These are phyloP conservation scores for Triadica sebifera DNA, from an alignment of 345 rosid genomes.

Conservation along the genomic window DNA sequence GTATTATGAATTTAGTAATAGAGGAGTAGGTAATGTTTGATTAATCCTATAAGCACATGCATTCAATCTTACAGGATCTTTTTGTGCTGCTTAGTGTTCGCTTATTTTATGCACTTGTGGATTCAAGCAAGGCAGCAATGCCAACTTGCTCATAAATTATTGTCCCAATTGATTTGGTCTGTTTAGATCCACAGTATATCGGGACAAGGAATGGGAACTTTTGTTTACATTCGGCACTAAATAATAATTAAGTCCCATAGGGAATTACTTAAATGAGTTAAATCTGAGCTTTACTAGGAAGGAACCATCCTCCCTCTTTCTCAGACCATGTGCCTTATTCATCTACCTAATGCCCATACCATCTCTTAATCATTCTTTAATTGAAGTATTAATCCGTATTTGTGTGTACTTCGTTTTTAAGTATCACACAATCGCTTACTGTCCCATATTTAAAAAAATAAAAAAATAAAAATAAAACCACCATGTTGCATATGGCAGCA, in stretches of 20 bases:
- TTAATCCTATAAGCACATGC: conserved; percentile 3
- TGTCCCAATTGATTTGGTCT: neutral
- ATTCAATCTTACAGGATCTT: conserved; percentile 6
- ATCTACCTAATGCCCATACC: conserved; percentile 1
- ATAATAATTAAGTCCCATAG: neutral
- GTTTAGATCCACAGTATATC: conserved; percentile 11
- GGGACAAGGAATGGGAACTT: conserved; percentile 19
- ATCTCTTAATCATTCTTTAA: conserved; percentile 15
- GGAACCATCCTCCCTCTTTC: conserved; percentile 46
- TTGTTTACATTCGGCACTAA: neutral
- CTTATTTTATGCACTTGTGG: neutral
- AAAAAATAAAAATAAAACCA: too few relatives aligned
- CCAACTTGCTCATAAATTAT: conserved; percentile 1
- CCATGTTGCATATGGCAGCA: conserved; percentile 3
- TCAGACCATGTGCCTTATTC: conserved; percentile 34
- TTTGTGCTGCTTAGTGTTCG: neutral
- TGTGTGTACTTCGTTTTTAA: conserved; percentile 21
- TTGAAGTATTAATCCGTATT: conserved; percentile 30
- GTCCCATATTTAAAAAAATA: conserved; percentile 9
- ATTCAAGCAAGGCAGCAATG: neutral
- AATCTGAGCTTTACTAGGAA: neutral
- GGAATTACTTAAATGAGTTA: conserved; percentile 5
- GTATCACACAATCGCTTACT: conserved; percentile 12
- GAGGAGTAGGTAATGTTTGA: neutral
- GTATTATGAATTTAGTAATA: neutral